Evolutionary conservation across 228 moss, liverwort and hornwort species (phyloP), one percentile per base, ranked within the genome.

Genomic region (Sphagnum magellanicum): DNA sequence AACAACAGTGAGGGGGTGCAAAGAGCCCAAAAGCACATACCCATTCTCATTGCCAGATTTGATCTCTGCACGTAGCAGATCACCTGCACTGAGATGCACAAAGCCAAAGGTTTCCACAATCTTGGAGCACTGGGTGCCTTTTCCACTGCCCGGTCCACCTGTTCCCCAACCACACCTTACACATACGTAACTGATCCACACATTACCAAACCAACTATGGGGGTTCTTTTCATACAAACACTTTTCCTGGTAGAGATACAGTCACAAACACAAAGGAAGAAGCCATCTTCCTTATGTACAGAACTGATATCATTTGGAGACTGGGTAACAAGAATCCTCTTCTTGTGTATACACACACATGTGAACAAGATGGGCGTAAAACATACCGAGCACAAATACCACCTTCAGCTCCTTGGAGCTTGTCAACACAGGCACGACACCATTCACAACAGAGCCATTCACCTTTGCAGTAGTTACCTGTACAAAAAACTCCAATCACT

Each of bases 131-230:
- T 98, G 98, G 4, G 98, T 98, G 60, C 98, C 98, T 78, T 98
- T 98, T 60, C 98, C 98, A 79, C 98, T 98, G 73, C 98, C 98
- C 48, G 98, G 98, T 65, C 98, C 98, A 15, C 98, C 98, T 97
- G 82, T 55, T 70, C 5, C 60, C 63, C 68, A 77, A 58, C 48
- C 73, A 70, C 47, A 53, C 63, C 51, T 4, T 48, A 10, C n/a
- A 70, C 14, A 58, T 32, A 53, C 13, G 15, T 10, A 61, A 49
- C 59, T 16, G 60, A 47, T 4, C 13, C 50, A 14, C 14, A 50
- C 16, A 8, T 50, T 14, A 14, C 60, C 16, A 50, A 51, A n/a
- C 59, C 8, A 53, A 52, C 6, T 52, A 63, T 68, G 15, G 50
- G 6, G 11, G 47, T 50, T 72, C 10, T 9, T 5, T 49, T 8